Evolutionary conservation across 169 alveolate species (phyloP), one percentile per base, ranked within the genome.

Genomic region (Pseudocohnilembus persalinus): DNA sequence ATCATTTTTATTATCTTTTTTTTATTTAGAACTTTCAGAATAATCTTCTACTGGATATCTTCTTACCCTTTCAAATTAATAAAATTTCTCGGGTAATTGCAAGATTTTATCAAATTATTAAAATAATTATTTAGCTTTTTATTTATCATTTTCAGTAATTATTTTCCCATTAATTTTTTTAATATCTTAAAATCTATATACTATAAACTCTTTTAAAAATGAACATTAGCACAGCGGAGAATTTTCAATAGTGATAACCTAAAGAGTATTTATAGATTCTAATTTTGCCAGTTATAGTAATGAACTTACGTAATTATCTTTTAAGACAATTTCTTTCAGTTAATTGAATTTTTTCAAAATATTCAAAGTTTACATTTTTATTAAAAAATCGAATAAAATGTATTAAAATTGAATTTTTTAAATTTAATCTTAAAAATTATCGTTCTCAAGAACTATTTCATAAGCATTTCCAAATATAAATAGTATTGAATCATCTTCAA

Each of bases 391-490:
- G 88, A 93, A 95, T 34, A 94, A 65, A 31, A 93, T 89, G 89
- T 92, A 95, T 91, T 93, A 89, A 74, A 93, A 92, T 82, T 88
- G 83, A 76, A 95, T 93, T 49, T 93, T 78, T 72, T 93, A 94
- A 16, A 93, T 94, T 32, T 85, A 90, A 73, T 89, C 87, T 82
- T 92, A 85, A 85, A 95, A 95, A 64, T 92, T 94, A 65, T 88
- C 68, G 63, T 94, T 90, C 0, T 89, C 84, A 31, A 95, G 83
- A 28, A 95, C 97, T 83, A 80, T 80, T 31, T 93, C 96, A 29
- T 92, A 65, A 4, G 98, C 98, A 81, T 94, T 95, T 29, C 97
- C 98, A 87, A 92, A 95, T 74, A 93, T 92, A 84, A 92, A 92
- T 32, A 95, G 89, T 82, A 86, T 87, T 26, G 88, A 87, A 73